Evolutionary conservation across 257 asterid species (phyloP).

Genomic region (Perilla frutescens): DNA sequence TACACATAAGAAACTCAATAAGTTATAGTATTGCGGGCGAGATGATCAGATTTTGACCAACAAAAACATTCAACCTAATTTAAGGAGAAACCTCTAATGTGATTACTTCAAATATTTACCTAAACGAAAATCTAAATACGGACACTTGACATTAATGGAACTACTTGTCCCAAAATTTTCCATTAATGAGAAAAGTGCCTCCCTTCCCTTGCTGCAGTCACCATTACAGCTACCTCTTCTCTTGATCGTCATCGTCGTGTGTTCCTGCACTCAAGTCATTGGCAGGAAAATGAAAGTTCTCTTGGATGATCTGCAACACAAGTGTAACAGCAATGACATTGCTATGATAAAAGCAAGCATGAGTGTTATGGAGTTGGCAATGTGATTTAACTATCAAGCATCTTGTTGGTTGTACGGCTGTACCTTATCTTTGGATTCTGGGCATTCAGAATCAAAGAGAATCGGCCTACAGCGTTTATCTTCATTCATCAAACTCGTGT

Average conservation of each 20-base stretch:
- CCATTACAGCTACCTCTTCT: constrained; percentile 37
- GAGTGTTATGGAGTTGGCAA: neutral
- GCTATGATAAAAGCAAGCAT: neutral
- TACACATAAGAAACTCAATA: too few species aligned
- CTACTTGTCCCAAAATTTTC: constrained; percentile 36
- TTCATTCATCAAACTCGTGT: constrained; percentile 84
- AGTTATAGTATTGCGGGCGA: too few species aligned
- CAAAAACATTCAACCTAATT: constrained; percentile 5
- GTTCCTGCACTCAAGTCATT: constrained; percentile 31
- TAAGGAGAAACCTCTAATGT: neutral
- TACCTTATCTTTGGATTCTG: constrained; percentile 30
- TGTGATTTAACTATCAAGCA: neutral
- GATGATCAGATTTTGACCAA: constrained; percentile 1
- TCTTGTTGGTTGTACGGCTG: neutral
- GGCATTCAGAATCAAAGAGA: constrained; percentile 53
- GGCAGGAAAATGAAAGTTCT: constrained; percentile 34
- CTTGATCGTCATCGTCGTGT: constrained; percentile 27
- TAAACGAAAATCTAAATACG: constrained; percentile 15
- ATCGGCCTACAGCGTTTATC: constrained; percentile 83
- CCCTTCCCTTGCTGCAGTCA: neutral
- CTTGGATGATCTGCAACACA: constrained; percentile 40
- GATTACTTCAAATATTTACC: constrained; percentile 29
- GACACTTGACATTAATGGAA: constrained; percentile 30
- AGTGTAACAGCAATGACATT: neutral
- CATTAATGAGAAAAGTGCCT: constrained; percentile 21